Base-by-base conservation (phyloP, 192 early-diverging fungal genomes). In the Kappamyces sp. region DNA sequence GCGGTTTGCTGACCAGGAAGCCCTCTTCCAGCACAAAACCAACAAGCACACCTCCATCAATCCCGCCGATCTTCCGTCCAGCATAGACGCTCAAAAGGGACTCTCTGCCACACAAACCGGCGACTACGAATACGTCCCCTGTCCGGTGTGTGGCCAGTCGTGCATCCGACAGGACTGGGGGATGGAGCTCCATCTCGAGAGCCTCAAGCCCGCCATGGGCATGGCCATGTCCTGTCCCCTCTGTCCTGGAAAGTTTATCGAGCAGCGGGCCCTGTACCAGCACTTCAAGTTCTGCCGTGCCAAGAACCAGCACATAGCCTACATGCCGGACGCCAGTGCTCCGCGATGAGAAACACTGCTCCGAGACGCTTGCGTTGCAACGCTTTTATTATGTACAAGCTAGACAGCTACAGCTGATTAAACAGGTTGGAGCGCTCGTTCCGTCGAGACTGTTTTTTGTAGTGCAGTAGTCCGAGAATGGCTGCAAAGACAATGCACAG, bases 221-320 rank as follows among this genome's bases (percentile, higher is more conserved):
- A 45, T 81, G 39, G 66, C 70, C 43, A 77, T 81, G 74, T 31
- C 54, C 11, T 81, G 79, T 58, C 74, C 74, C 1, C 30, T 58
- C 6, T 71, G 68, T 35, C 60, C 35, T 15, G 54, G 42, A 15
- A 31, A 31, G 14, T 81, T 81, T 46, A 72, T 75, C 32, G 79
- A 81, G 62, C 54, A 66, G 54, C 35, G 79, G 22, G 79, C 79
- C 15, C 59, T 81, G 40, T 75, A 64, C 45, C 79, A 81, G 63
- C 79, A 81, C 54, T 77, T 72, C 59, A 76, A 74, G 69, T 81
- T 79, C 54, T 81, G 79, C 51, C 45, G 74, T 43, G 36, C 54
- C 7, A 55, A 55, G 22, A 22, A 22, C 22, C 22, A 22, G 22
- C 22, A 9, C 22, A 22, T 22, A 22, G 22, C 22, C 22, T 22